Percentiles rank a stretch among this genome's conserved stretches.
Evolutionary conservation across 106 monocot genomes (phyloP).

Genomic region (Dioscorea zingiberensis): DNA sequence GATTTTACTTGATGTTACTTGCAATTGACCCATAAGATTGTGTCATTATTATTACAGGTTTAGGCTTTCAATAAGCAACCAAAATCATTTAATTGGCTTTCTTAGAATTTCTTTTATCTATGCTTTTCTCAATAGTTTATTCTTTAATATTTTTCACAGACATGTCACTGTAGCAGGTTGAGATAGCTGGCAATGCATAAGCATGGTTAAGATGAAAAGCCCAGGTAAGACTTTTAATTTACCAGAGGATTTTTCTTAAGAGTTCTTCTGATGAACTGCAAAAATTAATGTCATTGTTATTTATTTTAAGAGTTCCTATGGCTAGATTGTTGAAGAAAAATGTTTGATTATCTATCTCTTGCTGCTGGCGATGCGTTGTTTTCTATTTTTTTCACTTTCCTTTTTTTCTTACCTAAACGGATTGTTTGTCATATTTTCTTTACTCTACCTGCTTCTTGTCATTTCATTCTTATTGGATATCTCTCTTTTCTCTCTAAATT

Average conservation of each 20-base stretch:
- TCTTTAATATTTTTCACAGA: constrained; percentile 25
- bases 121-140: background rate
- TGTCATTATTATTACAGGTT: background rate
- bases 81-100: background rate
- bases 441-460: no score
- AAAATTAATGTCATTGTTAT: background rate
- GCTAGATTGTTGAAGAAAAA: background rate
- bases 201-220: constrained; percentile 60
- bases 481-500: no score
- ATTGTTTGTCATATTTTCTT: no score
- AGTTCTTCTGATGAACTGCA: background rate
- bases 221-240: constrained; percentile 21
- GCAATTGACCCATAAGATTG: background rate
- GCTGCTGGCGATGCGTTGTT: no score
- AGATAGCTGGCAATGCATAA: constrained; percentile 31
- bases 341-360: background rate
- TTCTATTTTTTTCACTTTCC: no score
- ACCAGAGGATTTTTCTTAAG: background rate
- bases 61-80: background rate
- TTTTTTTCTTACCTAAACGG: background rate
- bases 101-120: background rate
- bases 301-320: background rate
- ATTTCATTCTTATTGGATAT: no score
- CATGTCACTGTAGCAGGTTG: constrained; percentile 44
- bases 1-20: background rate